Evolutionary conservation across 2,329 filamentous ascomycete genomes (phyloP), one percentile per base, ranked within the genome.

Genomic region (Dactylellina haptotyla): DNA sequence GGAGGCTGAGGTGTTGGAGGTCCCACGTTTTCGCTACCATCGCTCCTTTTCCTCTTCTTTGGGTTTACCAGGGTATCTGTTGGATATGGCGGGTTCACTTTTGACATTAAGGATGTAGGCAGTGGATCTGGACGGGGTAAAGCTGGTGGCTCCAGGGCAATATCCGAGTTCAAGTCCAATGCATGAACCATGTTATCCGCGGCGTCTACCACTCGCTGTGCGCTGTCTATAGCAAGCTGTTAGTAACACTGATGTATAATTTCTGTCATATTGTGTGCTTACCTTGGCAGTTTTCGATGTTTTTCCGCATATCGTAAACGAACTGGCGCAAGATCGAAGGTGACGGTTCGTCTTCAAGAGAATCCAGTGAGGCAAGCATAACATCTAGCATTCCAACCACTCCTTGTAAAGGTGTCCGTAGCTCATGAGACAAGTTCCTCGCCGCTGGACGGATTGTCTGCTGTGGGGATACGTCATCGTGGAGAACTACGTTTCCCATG

Each of bases 331-430:
- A 83, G 3, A 86, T 81, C 56, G 82, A 43, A 6, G 67, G 59
- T 50, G 56, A 50, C 16, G 59, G 54, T 37, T 62, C 73, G 5
- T 62, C 61, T 10, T 71, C 67, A 8, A 75, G 57, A 32, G 48
- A 46, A 48, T 75, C 67, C 3, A 75, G 57, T 6, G 88, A 90
- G 2, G 88, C 87, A 80, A 90, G 88, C 88, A 91, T 91, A 72
- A 91, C 87, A 80, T 91, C 89, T 45, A 91, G 81, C 89, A 91
- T 91, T 4, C 89, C 89, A 12, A 91, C 88, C 4, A 91, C 88
- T 43, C 89, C 89, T 79, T 91, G 89, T 88, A 91, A 90, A 0
- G 89, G 89, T 2, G 89, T 91, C 74, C 89, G 83, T 50, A 91
- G 80, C 78, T 91, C 89, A 76, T 91, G 89, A 0, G 89, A 91